Evolutionary conservation across 2,329 filamentous ascomycete genomes (phyloP).

Genomic region (Fusarium oxysporum): DNA sequence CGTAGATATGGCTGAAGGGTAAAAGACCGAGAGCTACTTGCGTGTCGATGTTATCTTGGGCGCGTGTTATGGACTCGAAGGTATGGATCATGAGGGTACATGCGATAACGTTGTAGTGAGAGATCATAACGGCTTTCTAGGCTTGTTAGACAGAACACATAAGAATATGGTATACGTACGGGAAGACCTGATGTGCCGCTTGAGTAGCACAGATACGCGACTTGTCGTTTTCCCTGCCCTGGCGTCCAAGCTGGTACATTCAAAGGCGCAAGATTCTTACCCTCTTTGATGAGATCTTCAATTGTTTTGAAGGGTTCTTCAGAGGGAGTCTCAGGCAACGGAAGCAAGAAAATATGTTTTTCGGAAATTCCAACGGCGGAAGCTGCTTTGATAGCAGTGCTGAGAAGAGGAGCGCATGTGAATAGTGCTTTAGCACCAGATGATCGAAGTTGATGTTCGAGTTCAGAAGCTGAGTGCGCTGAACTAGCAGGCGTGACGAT

Average conservation of each 20-base stretch:
- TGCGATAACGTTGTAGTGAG: slow-evolving; percentile 81
- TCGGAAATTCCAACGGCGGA: slow-evolving; percentile 70
- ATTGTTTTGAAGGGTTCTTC: slow-evolving; percentile 68
- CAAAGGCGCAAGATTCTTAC: slow-evolving; percentile 64
- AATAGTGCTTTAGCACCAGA: slow-evolving; percentile 78
- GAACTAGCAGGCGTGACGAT: slow-evolving; percentile 80
- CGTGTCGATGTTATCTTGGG: slow-evolving; percentile 52
- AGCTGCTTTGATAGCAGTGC: slow-evolving; percentile 72
- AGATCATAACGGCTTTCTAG: slow-evolving; percentile 87
- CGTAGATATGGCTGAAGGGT: slow-evolving; percentile 86
- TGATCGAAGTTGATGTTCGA: slow-evolving; percentile 77
- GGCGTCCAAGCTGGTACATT: slow-evolving; percentile 65
- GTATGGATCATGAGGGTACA: slow-evolving; percentile 73
- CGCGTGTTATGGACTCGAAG: slow-evolving; percentile 55
- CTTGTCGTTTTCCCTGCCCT: slow-evolving; percentile 74
- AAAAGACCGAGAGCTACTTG: slow-evolving; percentile 72
- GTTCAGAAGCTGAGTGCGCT: slow-evolving; percentile 75
- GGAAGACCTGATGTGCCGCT: slow-evolving; percentile 84
- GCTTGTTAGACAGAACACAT: neutral
- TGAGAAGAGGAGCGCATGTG: slow-evolving; percentile 74
- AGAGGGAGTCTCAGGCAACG: slow-evolving; percentile 63
- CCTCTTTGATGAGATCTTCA: slow-evolving; percentile 72
- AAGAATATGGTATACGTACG: slow-evolving; percentile 52
- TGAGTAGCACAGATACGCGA: slow-evolving; percentile 83
- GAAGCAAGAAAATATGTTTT: slow-evolving; percentile 74